phyloP scores from a whole-genome alignment of 306 rosid species.

The Malus orientalis region DNA sequence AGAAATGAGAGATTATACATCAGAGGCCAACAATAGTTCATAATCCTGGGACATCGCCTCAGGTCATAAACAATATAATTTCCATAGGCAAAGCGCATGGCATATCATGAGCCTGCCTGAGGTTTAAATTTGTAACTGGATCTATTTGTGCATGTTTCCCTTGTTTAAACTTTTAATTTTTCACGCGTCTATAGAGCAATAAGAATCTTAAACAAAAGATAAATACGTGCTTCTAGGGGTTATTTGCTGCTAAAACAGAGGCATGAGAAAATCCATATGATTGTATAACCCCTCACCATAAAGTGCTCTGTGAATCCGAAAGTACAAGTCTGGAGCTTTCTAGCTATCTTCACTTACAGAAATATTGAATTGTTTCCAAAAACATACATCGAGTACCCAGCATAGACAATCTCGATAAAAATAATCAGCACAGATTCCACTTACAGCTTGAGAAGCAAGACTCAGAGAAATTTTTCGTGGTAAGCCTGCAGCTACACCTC shows the following conservation, averaged over 20 bases:
- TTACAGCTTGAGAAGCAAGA: conserved; percentile 93
- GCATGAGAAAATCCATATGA: neutral
- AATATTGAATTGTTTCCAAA: too few relatives aligned
- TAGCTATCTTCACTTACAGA: too few relatives aligned
- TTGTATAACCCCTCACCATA: too few relatives aligned
- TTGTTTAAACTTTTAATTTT: too few relatives aligned
- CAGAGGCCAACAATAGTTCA: neutral
- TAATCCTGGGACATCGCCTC: neutral
- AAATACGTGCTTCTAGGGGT: neutral
- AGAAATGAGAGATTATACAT: neutral
- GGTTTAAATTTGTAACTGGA: too few relatives aligned
- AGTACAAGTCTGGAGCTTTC: too few relatives aligned
- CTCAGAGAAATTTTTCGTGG: conserved; percentile 78
- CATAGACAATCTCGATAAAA: neutral
- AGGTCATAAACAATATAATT: neutral
- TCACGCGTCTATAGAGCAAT: neutral
- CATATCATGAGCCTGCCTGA: too few relatives aligned
- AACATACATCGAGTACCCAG: neutral
- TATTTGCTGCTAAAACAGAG: neutral
- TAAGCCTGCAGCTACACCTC: conserved; percentile 97
- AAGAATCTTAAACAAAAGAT: neutral
- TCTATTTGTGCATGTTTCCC: too few relatives aligned
- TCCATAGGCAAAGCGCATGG: too few relatives aligned
- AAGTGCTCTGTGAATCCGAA: too few relatives aligned
- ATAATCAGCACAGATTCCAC: conserved; percentile 19